Evolutionary conservation across 495 filamentous ascomycete species (phyloP), one percentile per base, ranked within the genome.

Genomic region (Mytilinidion resinicola): DNA sequence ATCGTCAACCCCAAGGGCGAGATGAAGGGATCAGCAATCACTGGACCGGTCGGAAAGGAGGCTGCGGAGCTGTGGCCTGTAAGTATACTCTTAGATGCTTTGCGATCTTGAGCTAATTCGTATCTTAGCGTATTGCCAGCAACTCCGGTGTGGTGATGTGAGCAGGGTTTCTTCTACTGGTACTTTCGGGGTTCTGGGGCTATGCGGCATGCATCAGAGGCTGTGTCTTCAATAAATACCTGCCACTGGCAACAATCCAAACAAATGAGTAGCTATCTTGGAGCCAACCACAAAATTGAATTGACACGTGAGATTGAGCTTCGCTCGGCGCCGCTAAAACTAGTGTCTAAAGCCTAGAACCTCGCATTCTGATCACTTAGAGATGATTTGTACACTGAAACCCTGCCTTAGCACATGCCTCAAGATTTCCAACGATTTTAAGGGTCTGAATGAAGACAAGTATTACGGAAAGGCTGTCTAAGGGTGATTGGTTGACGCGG

Each of bases 1-100:
- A 99, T 97, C 72, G 95, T 99, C 82, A 99, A 99, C 83, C 90
- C 91, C 77, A 99, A 99, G 86, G 93, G 93, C 79, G 93, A 99
- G 82, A 99, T 99, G 93, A 99, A 99, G 85, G 93, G 93, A 73
- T 95, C 89, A 61, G 93, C 93, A 75, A 97, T 99, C 73, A 99
- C 93, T 66, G 93, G 93, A 57, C 95, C 95, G 55, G 95, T 99
- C 73, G 93, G 95, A 74, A 99, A 98, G 86, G 93, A 98, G 78
- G 95, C 93, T 75, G 93, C 93, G 76, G 93, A 98, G 81, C 84
- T 97, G 72, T 98, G 93, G 93, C 93, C 93, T 76, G 88, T 92
- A 80, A 77, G 86, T 78, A 58, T n/a, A 21, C 9, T 30, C 12
- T 33, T 56, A 41, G 38, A 46, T 37, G 39, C 48, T 14, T 10